Evolutionary conservation across 805 yeast species (phyloP), one percentile per base, ranked within the genome.

Genomic region (Metschnikowia amazonensis): DNA sequence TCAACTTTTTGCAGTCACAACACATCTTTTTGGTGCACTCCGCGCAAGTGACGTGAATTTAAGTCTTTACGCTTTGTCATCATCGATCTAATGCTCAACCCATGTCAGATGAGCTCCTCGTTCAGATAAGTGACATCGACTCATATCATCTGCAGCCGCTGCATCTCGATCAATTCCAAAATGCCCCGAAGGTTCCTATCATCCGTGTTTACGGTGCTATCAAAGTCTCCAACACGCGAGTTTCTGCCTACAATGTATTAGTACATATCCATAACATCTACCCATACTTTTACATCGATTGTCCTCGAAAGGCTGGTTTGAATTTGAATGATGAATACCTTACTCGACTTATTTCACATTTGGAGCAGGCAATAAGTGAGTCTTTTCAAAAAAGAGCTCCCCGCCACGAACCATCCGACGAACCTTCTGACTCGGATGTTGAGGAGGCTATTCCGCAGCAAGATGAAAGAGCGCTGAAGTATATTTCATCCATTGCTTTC

Each of bases 201-300:
- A 67, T 89, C 1, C 67, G 98, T 40, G 64, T 94, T 0, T 94
- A 80, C 65, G 98, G 97, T 0, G 73, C 79, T 10, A 51, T 84
- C 0, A 72, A 78, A 1, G 71, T 81, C 0, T 86, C 89, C 1
- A 16, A 17, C 36, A 29, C 49, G 36, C 47, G 44, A 28, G 46
- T 49, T 13, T 36, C 50, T 5, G 63, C 58, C 28, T 65, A 57
- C 51, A 64, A 65, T 47, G 52, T 63, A 1, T 44, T 71, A 11
- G 76, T 85, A 1, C 97, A 94, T 61, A 67, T 94, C 8, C 98
- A 90, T 66, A 90, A 92, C 32, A 78, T 79, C 16, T 87, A 75
- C 52, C 99, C 98, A 0, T 94, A 92, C 58, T 53, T 92, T 1
- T 89, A 76, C 58, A 69, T 90, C 2, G 80, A 78, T 29, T 83